Percentiles rank a stretch among this genome's conserved stretches.
phyloP scores from a whole-genome alignment of 2,329 filamentous ascomycete genomes.

The Aspergillus ochraceus region DNA sequence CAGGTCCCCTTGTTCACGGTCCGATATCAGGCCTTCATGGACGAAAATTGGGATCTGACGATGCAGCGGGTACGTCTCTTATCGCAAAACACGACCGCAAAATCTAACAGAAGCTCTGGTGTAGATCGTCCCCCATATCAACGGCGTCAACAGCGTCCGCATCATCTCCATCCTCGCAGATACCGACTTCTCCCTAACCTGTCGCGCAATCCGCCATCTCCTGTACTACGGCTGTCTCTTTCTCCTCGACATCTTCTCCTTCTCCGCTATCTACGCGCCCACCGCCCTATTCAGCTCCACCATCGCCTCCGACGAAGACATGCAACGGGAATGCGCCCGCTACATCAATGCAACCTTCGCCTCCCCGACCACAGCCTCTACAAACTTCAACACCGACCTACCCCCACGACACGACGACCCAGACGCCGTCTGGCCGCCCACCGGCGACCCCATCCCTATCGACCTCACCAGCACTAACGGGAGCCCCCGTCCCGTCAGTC shows the following conservation, averaged over 20 bases:
- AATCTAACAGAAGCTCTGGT: not conserved
- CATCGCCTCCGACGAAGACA: slow-evolving; percentile 73
- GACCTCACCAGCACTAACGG: slow-evolving; percentile 15
- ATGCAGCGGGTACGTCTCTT: slow-evolving; percentile 47
- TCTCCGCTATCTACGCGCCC: slow-evolving; percentile 84
- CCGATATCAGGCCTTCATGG: slow-evolving; percentile 52
- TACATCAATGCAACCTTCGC: slow-evolving; percentile 68
- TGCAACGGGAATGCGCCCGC: slow-evolving; percentile 83
- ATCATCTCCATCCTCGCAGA: slow-evolving; percentile 83
- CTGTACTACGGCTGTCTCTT: slow-evolving; percentile 91
- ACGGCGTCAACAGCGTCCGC: slow-evolving; percentile 86
- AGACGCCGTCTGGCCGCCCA: slow-evolving; percentile 46
- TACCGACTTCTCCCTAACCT: slow-evolving; percentile 81
- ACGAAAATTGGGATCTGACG: slow-evolving; percentile 57
- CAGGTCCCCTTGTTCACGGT: slow-evolving; percentile 81
- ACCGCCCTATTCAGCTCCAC: slow-evolving; percentile 71
- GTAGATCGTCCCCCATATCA: slow-evolving; percentile 78
- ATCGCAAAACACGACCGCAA: not conserved
- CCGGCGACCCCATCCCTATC: slow-evolving; percentile 29
- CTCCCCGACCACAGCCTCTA: slow-evolving; percentile 21
- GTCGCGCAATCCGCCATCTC: slow-evolving; percentile 82
- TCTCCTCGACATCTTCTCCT: slow-evolving; percentile 93
- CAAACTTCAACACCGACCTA: slow-evolving; percentile 14
- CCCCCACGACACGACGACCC: slow-evolving; percentile 26
- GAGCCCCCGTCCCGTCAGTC: slow-evolving; percentile 9